These are phyloP conservation scores for Marchantia polymorpha DNA, from an alignment of 225 moss, liverwort and hornwort species.

Conservation along the genomic window DNA sequence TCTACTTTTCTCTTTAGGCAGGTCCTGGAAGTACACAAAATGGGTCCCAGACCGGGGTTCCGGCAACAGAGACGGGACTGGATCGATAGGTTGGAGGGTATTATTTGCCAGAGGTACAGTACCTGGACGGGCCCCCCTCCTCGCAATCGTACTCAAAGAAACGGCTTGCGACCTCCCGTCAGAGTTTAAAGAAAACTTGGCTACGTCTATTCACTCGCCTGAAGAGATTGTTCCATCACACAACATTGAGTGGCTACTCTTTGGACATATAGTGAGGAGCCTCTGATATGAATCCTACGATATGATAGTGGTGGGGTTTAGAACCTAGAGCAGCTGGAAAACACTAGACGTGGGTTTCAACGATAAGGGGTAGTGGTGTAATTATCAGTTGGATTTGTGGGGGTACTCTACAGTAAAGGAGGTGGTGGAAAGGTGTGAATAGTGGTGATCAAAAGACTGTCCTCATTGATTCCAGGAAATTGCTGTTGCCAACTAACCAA, in stretches of 20 bases:
- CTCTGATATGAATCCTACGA: background rate
- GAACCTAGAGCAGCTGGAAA: conserved; percentile 6
- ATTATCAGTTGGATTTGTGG: conserved; percentile 3
- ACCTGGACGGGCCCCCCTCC: background rate
- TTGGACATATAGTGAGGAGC: background rate
- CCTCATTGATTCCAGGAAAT: conserved; percentile 8
- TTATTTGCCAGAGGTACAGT: background rate
- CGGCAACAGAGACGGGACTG: background rate
- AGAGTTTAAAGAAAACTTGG: background rate
- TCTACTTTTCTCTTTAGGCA: background rate
- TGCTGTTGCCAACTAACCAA: conserved; percentile 8
- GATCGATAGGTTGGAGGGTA: background rate
- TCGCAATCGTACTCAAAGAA: conserved; percentile 5
- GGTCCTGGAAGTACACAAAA: background rate
- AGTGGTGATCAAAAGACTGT: conserved; percentile 14
- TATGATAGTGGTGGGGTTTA: conserved; percentile 5
- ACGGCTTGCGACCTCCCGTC: conserved; percentile 2
- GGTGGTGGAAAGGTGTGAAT: conserved; percentile 18
- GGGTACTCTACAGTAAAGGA: conserved; percentile 11
- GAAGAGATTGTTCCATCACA: background rate
- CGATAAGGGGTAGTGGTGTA: background rate
- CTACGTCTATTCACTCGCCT: conserved; percentile 8
- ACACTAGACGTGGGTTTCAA: conserved; percentile 6
- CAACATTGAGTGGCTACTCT: background rate
- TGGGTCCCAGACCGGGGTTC: background rate